Evolutionary conservation across 23 red algal genomes (phyloP).

Genomic region (Gracilaria domingensis): DNA sequence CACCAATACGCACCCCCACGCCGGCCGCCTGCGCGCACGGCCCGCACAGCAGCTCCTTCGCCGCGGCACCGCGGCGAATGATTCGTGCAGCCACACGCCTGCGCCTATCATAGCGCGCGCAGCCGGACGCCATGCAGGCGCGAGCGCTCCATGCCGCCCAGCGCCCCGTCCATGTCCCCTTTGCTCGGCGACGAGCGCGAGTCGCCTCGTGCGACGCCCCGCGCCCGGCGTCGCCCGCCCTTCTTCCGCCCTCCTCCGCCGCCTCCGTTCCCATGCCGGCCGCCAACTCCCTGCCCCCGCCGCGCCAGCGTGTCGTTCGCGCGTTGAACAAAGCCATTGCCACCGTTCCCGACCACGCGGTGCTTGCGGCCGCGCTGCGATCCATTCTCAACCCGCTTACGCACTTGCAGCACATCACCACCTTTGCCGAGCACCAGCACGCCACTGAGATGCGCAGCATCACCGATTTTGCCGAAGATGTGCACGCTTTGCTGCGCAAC

Average conservation of each 20-base stretch:
- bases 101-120: slow-evolving; percentile 19
- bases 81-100: slow-evolving; percentile 15
- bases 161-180: slow-evolving; percentile 22
- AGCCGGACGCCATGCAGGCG: slow-evolving; percentile 10
- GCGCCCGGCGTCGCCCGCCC: neutral
- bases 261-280: neutral
- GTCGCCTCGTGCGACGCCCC: slow-evolving; percentile 17
- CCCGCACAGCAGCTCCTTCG: too few species aligned
- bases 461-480: slow-evolving; percentile 13
- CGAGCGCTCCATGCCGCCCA: neutral
- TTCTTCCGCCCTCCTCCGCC: neutral
- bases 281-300: neutral
- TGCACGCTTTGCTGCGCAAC: slow-evolving; percentile 20
- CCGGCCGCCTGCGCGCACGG: too few species aligned
- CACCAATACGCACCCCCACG: too few species aligned
- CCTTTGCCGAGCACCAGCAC: neutral
- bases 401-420: slow-evolving; percentile 1
- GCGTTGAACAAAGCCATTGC: neutral
- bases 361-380: slow-evolving; percentile 14
- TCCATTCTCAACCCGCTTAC: slow-evolving; percentile 43
- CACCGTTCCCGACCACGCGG: neutral
- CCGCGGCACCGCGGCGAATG: neutral
- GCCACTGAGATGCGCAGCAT: neutral
- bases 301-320: neutral
- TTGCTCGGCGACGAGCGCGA: slow-evolving; percentile 9